Evolutionary conservation across 2,329 filamentous ascomycete genomes (phyloP).

Genomic region (Hymenotorrendiella dingleyae): DNA sequence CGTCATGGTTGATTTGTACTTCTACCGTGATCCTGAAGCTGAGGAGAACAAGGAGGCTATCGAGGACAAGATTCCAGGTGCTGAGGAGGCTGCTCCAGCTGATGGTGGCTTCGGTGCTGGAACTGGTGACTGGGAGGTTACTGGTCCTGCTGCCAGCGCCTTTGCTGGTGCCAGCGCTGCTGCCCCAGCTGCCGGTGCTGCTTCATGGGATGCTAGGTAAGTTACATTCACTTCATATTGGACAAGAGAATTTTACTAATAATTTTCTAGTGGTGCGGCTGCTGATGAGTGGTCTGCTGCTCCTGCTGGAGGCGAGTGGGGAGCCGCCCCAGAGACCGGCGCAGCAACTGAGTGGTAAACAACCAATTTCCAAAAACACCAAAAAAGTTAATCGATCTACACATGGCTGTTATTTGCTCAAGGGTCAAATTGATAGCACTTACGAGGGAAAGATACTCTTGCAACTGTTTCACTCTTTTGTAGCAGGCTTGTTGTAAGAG

Average conservation of each 20-base stretch:
- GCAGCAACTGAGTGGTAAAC: constrained; percentile 33
- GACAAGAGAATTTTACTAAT: no score
- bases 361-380: constrained; percentile 9
- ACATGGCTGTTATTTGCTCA: constrained; percentile 24
- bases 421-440: constrained; percentile 66
- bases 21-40: constrained; percentile 98
- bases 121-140: constrained; percentile 68
- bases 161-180: constrained; percentile 51
- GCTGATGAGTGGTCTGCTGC: constrained; percentile 44
- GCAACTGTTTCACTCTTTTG: constrained; percentile 38
- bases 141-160: constrained; percentile 59
- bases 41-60: constrained; percentile 98
- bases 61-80: constrained; percentile 84
- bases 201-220: constrained; percentile 54
- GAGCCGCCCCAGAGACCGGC: constrained; percentile 45
- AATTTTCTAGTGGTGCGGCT: no score
- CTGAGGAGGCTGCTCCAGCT: constrained; percentile 59
- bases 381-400: constrained; percentile 20
- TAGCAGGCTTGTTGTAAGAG: constrained; percentile 57
- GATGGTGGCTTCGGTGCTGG: constrained; percentile 65
- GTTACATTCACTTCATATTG: not conserved
- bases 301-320: constrained; percentile 42
- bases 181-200: constrained; percentile 53
- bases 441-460: constrained; percentile 99
- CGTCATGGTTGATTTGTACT: constrained; percentile 99